Evolutionary conservation across 2,329 filamentous ascomycete genomes (phyloP).

Genomic region (Emergomyces pasteurianus): DNA sequence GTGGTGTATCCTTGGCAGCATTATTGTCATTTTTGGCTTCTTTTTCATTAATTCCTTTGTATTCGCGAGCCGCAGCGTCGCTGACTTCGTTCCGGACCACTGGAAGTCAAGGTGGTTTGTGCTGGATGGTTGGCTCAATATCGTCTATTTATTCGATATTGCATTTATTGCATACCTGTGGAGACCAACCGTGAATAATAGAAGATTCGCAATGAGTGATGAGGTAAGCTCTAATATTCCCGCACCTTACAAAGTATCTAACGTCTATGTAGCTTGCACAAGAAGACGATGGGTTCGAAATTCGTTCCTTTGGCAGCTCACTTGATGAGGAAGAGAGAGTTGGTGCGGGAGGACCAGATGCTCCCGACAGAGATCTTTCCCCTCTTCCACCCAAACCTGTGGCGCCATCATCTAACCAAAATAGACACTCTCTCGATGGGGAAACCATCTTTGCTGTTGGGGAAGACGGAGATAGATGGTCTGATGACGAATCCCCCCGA

Average conservation of each 20-base stretch:
- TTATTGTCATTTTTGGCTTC: constrained; percentile 92
- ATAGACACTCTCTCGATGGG: constrained; percentile 59
- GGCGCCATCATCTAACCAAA: constrained; percentile 37
- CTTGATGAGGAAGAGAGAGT: constrained; percentile 50
- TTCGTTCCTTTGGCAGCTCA: constrained; percentile 74
- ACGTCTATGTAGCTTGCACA: constrained; percentile 59
- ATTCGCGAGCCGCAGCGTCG: constrained; percentile 72
- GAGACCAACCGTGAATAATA: constrained; percentile 92
- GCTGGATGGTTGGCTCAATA: constrained; percentile 90
- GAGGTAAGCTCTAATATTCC: constrained; percentile 45
- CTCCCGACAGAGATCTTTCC: constrained; percentile 25
- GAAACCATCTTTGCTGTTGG: constrained; percentile 95
- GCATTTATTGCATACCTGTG: constrained; percentile 90
- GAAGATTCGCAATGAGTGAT: constrained; percentile 96
- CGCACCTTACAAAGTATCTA: neutral
- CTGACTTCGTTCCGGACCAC: constrained; percentile 87
- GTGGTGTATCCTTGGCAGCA: constrained; percentile 91
- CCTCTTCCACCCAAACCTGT: constrained; percentile 39
- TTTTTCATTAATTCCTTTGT: constrained; percentile 98
- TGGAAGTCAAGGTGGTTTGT: constrained; percentile 98
- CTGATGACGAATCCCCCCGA: constrained; percentile 48
- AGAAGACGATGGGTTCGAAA: constrained; percentile 97
- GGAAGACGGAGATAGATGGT: constrained; percentile 73
- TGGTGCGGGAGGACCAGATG: constrained; percentile 22
- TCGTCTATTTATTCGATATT: constrained; percentile 92